Conservation (phyloP, 768 basidiomycete genomes). For the Hydnomerulius pinastri region DNA sequence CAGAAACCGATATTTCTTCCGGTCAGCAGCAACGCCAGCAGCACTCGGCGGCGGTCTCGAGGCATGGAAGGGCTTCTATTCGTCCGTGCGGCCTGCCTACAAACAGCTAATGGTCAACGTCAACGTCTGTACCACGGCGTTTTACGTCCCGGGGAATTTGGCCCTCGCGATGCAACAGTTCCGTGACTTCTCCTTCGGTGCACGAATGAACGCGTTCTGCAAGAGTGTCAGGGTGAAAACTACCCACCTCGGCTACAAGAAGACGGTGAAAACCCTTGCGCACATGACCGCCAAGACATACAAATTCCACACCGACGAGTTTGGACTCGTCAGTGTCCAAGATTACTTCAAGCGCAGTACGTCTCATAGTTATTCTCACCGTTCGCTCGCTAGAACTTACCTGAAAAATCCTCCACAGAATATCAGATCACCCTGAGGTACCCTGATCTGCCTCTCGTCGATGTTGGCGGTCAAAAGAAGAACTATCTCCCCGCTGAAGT, state of each 20-base stretch:
- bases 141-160: constrained; percentile 45
- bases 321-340: constrained; percentile 45
- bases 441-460: constrained; percentile 46
- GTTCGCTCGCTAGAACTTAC: background rate
- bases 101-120: constrained; percentile 56
- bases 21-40: constrained; percentile 28
- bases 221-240: constrained; percentile 67
- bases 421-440: constrained; percentile 40
- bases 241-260: constrained; percentile 72
- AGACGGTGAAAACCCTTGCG: constrained; percentile 62
- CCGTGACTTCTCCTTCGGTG: constrained; percentile 54
- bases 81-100: constrained; percentile 40
- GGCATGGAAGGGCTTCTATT: constrained; percentile 57
- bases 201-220: constrained; percentile 60
- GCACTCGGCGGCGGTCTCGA: constrained; percentile 54
- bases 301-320: constrained; percentile 42
- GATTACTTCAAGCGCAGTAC: constrained; percentile 49
- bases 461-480: constrained; percentile 47
- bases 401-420: constrained; percentile 36
- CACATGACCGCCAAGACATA: constrained; percentile 41
- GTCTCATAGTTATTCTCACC: constrained; percentile 11
- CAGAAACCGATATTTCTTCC: constrained; percentile 55
- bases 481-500: constrained; percentile 49
- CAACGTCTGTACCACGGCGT: constrained; percentile 54
- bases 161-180: constrained; percentile 46